phyloP scores from a whole-genome alignment of 2,329 filamentous ascomycete species.

The Aspergillus felis region DNA sequence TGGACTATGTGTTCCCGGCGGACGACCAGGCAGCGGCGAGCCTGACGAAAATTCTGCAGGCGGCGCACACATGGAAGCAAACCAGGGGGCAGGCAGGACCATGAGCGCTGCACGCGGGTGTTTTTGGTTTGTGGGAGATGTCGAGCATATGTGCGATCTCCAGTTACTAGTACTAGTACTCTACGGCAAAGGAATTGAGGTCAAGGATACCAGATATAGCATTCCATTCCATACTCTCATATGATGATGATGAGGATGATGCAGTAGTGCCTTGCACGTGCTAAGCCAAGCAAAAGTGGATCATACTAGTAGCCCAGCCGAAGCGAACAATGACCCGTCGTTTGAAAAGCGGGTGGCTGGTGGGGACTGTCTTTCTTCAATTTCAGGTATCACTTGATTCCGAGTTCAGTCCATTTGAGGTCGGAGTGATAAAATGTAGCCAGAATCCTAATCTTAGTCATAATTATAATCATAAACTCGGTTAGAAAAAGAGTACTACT shows the following conservation, averaged over 20 bases:
- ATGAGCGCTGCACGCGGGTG: background rate
- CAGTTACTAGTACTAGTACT: background rate
- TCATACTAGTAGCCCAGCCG: background rate
- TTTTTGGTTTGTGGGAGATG: background rate
- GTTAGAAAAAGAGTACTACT: too few species aligned
- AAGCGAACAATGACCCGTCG: background rate
- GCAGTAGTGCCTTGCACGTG: too few species aligned
- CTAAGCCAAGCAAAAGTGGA: background rate
- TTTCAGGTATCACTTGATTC: background rate
- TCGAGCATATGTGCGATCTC: too few species aligned
- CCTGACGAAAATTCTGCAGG: constrained; percentile 76
- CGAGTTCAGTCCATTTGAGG: too few species aligned
- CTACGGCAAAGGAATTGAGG: background rate
- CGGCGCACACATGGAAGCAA: constrained; percentile 86
- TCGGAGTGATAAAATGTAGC: too few species aligned
- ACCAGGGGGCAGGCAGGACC: background rate
- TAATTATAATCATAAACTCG: too few species aligned
- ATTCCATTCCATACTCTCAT: background rate
- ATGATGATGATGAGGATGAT: too few species aligned
- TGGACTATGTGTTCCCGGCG: constrained; percentile 95
- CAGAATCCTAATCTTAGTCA: too few species aligned
- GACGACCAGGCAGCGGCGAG: constrained; percentile 85
- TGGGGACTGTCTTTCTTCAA: background rate
- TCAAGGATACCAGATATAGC: background rate
- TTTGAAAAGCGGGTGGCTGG: background rate